A percentile compares a stretch with the other conserved stretches of the same genome.
Conservation (phyloP, 192 early-diverging fungal species). For the Hyaloraphidium curvatum region DNA sequence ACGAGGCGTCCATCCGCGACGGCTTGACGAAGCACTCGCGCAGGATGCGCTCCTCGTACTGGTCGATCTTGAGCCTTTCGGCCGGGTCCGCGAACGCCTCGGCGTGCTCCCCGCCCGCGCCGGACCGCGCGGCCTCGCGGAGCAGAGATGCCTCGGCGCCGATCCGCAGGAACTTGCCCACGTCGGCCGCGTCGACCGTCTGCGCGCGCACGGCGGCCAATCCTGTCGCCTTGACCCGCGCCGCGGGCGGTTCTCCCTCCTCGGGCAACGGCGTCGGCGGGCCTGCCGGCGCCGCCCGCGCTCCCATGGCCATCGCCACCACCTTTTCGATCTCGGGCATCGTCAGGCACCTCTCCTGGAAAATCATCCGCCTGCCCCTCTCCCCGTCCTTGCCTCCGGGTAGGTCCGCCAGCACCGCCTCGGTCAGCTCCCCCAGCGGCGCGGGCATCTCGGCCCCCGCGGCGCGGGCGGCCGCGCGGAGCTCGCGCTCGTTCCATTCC, state of each 20-base stretch:
- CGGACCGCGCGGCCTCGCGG: not conserved
- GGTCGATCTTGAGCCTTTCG: not conserved
- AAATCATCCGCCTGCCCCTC: not conserved
- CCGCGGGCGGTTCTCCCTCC: not conserved
- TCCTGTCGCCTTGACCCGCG: not conserved
- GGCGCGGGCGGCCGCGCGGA: not conserved
- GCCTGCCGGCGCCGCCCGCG: not conserved
- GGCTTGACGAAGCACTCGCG: conserved; percentile 5
- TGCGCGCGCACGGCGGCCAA: not conserved
- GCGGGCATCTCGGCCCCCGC: not conserved
- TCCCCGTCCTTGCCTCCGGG: not conserved
- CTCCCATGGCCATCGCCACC: not conserved
- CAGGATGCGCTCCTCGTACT: conserved; percentile 5
- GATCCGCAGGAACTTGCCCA: not conserved
- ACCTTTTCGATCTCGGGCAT: not conserved
- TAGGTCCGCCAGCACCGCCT: not conserved
- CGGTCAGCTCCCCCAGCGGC: not conserved
- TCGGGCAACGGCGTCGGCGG: not conserved
- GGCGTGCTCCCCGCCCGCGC: not conserved
- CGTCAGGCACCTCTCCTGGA: not conserved
- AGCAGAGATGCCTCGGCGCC: not conserved
- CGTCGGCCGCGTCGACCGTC: not conserved
- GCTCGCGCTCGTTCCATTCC: not conserved
- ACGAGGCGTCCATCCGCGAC: not conserved
- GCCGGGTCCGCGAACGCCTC: not conserved